These are phyloP conservation scores for Exophiala spinifera DNA, from an alignment of 2,329 filamentous ascomycete genomes.

Conservation along the genomic window DNA sequence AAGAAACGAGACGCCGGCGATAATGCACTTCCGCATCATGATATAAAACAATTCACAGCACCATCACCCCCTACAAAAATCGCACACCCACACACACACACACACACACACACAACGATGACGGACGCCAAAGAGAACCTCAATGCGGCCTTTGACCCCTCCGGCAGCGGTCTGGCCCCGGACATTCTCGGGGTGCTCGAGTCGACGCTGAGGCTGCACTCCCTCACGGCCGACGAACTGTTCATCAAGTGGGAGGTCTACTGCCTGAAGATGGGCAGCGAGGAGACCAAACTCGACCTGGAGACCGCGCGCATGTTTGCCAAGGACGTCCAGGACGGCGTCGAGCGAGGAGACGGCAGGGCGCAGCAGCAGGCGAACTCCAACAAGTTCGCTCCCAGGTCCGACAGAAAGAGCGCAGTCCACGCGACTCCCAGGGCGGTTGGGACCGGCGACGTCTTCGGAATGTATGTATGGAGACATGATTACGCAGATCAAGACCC, in stretches of 20 bases:
- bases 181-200: conserved; percentile 79
- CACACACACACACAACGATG: no score
- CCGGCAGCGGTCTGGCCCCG: conserved; percentile 60
- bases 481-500: no score
- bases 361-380: conserved; percentile 57
- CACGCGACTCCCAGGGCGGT: conserved; percentile 58
- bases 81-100: no score
- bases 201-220: conserved; percentile 82
- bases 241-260: conserved; percentile 99
- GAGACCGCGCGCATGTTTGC: conserved; percentile 75
- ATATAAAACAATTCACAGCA: no score
- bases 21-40: no score
- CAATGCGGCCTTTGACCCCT: conserved; percentile 58
- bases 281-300: conserved; percentile 69
- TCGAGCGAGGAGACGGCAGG: conserved; percentile 69
- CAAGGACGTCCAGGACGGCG: conserved; percentile 75
- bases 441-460: conserved; percentile 69
- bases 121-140: conserved; percentile 52
- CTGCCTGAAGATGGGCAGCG: conserved; percentile 86
- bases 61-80: neutral
- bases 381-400: conserved; percentile 53
- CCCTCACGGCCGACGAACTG: conserved; percentile 76
- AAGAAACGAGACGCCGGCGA: no score
- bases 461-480: no score
- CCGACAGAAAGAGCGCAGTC: conserved; percentile 61